Evolutionary conservation across 805 yeast genomes (phyloP), one percentile per base, ranked within the genome.

Genomic region (Zygotorulaspora danielsina): DNA sequence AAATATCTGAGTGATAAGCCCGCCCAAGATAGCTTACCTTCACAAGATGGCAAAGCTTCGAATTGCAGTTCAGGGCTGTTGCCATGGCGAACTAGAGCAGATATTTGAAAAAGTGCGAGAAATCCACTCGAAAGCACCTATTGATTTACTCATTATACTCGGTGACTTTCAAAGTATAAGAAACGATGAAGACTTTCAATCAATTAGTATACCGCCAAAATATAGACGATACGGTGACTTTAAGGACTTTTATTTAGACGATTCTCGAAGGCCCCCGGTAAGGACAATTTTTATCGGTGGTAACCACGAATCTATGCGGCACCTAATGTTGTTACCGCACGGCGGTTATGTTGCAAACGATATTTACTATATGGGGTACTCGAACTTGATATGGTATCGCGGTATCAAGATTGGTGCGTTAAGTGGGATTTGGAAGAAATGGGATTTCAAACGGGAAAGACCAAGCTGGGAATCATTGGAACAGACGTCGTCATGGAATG

Each of bases 341-440:
- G 98, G 98, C 9, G 98, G 98, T 0, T 93, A 90, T 85, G 89
- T 84, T 1, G 94, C 95, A 1, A 85, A 87, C 1, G 80, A 82
- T 46, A 85, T 93, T 10, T 93, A 81, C 61, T 93, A 78, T 56
- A 55, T 93, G 51, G 98, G 98, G 0, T 76, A 77, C 30, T 74
- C 81, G 13, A 86, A 88, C 11, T 78, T 78, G 2, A 64, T 93
- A 2, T 78, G 84, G 79, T 84, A 66, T 51, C 75, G 73, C 47
- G 96, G 96, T 0, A 48, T 90, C 4, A 66, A 82, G 44, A 84
- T 93, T 18, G 82, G 78, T 17, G 96, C 96, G 0, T 46, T 84
- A 7, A 83, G 95, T 36, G 98, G 98, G 0, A 88, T 93, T 2
- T 89, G 68, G 63, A 80, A 83, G 46, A 59, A 61, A 1, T 51